phyloP scores from a whole-genome alignment of 306 rosid species.

The Cucumis sativus region Cucumber_9930_V3 NC_026655.2:6090001-6090500 shows the following conservation, averaged over 20 bases:
- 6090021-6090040: background rate
- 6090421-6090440: constrained; percentile 16
- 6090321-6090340: constrained; percentile 32
- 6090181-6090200: constrained; percentile 42
- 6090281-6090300: constrained; percentile 30
- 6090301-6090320: constrained; percentile 25
- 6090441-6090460: constrained; percentile 22
- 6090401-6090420: constrained; percentile 35
- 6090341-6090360: constrained; percentile 41
- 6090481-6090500: constrained; percentile 24
- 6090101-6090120: constrained; percentile 68
- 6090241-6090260: constrained; percentile 36
- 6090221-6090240: constrained; percentile 31
- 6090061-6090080: background rate
- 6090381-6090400: constrained; percentile 29
- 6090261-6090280: constrained; percentile 35
- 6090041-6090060: background rate
- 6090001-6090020: constrained; percentile 26
- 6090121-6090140: constrained; percentile 42
- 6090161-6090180: constrained; percentile 51
- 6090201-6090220: constrained; percentile 56
- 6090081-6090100: background rate
- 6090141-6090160: constrained; percentile 42
- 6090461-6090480: constrained; percentile 40
- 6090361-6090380: constrained; percentile 33